Evolutionary conservation across 2,329 filamentous ascomycete genomes (phyloP), one percentile per base, ranked within the genome.

Genomic region (Lecanicillium sp.): DNA sequence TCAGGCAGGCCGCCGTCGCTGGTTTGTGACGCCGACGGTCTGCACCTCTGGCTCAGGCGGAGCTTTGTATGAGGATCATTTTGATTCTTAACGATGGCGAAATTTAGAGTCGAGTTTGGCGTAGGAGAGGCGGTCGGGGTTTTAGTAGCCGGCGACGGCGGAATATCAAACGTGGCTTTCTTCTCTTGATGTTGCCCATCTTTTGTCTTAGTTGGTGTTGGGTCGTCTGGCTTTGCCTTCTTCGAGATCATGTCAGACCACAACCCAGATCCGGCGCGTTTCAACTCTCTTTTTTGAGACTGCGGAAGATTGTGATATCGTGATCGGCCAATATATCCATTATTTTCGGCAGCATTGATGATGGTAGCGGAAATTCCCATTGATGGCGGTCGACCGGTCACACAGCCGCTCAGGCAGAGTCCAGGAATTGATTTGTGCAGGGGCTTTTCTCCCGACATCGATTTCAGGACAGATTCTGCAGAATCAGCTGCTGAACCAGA

Each of bases 41-140:
- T 59, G 47, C 74, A 79, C 39, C 74, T 72, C 62, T 91, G 87
- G 58, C 84, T 89, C 24, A 88, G 68, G 37, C 83, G 79, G 38
- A 81, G 56, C 23, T 74, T 70, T 0, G 84, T 86, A 50, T 72
- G 73, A 5, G 79, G 75, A 56, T 87, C 80, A 55, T 81, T 75
- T 1, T 83, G 77, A 55, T 91, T 81, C 65, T 95, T 94, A 19
- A 91, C 86, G 11, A 90, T 78, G 2, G 84, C 77, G 58, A 89
- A 94, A 23, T 74, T 75, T 21, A 89, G 68, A 1, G 58, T 63
- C 4, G 65, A 64, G 21, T 63, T 67, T 19, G 70, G 73, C 52
- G 37, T 27, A 9, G 42, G 12, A n/a, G 30, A 27, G 10, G 51
- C 53, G 17, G 41, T 21, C 11, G 27, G 2, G 2, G 26, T 21